phyloP scores from a whole-genome alignment of 177 flowering plant species.

The Vitis hybrid region DNA sequence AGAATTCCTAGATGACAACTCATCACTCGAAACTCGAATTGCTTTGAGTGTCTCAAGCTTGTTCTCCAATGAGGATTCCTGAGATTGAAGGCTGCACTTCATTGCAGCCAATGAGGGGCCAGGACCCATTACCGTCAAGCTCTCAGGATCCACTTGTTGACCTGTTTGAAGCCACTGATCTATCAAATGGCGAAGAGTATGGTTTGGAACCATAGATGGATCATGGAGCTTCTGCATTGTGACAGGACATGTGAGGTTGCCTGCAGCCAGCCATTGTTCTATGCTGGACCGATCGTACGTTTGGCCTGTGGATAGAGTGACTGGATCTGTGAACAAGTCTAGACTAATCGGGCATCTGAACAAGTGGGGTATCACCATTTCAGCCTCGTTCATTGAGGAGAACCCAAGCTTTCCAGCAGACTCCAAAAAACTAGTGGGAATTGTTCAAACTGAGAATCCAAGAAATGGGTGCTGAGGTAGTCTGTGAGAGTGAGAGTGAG shows the following conservation, averaged over 20 bases:
- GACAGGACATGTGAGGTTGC: slow-evolving; percentile 78
- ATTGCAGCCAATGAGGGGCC: slow-evolving; percentile 30
- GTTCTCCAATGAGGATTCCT: slow-evolving; percentile 19
- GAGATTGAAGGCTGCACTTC: slow-evolving; percentile 41
- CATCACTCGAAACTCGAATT: slow-evolving; percentile 30
- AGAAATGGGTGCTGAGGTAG: slow-evolving; percentile 6
- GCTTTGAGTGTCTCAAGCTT: slow-evolving; percentile 37
- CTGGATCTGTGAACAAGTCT: slow-evolving; percentile 78
- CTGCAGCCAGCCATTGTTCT: slow-evolving; percentile 66
- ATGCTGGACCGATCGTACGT: slow-evolving; percentile 77
- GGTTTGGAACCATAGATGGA: slow-evolving; percentile 65
- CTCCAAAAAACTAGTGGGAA: too few relatives aligned
- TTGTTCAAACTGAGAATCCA: background rate
- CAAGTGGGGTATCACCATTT: slow-evolving; percentile 54
- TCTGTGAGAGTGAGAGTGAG: background rate
- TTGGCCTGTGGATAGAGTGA: slow-evolving; percentile 77
- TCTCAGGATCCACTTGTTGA: slow-evolving; percentile 19
- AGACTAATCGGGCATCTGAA: slow-evolving; percentile 78
- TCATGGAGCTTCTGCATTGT: slow-evolving; percentile 87
- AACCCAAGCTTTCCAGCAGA: background rate
- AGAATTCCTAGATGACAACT: slow-evolving; percentile 24
- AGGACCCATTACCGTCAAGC: slow-evolving; percentile 20
- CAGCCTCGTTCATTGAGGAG: slow-evolving; percentile 33
- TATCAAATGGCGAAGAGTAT: slow-evolving; percentile 71
- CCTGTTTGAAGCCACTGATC: slow-evolving; percentile 49